These are phyloP conservation scores for Pseudevernia furfuracea DNA, from an alignment of 495 filamentous ascomycete genomes.

Conservation along the genomic window DNA sequence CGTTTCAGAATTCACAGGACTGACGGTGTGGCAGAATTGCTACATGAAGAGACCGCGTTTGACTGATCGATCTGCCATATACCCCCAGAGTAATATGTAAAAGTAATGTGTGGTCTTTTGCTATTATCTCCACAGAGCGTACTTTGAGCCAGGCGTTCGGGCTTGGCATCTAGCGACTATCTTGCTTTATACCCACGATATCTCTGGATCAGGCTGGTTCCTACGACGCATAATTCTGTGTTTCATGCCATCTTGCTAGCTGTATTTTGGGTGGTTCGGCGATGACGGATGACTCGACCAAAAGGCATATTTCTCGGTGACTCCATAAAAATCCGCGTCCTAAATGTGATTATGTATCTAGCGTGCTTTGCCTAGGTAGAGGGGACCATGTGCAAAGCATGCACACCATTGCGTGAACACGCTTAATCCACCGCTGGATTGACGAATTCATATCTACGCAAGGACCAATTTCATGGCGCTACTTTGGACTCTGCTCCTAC, in stretches of 20 bases:
- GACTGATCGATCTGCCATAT: conserved; percentile 12
- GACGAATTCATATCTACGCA: not conserved
- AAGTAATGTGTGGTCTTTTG: conserved; percentile 16
- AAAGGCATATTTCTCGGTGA: not conserved
- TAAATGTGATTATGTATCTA: not conserved
- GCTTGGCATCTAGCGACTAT: conserved; percentile 7
- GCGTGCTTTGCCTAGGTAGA: not conserved
- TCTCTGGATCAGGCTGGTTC: conserved; percentile 11
- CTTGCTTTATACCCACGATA: conserved; percentile 12
- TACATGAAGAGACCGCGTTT: conserved; percentile 11
- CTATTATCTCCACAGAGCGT: not conserved
- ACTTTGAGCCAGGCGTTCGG: conserved; percentile 11
- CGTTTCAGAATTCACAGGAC: not conserved
- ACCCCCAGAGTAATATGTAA: conserved; percentile 17
- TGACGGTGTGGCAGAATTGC: conserved; percentile 6
- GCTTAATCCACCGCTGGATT: not conserved
- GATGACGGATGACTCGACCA: not conserved
- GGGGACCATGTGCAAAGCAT: not conserved
- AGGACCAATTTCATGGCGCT: too few species aligned
- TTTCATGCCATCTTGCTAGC: not conserved
- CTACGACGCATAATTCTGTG: conserved; percentile 1
- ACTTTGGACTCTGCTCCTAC: too few species aligned
- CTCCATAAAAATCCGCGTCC: not conserved
- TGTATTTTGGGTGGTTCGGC: not conserved
- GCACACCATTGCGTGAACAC: too few species aligned